Conservation (phyloP, 768 basidiomycete species). For the Lentinula raphanica region DNA sequence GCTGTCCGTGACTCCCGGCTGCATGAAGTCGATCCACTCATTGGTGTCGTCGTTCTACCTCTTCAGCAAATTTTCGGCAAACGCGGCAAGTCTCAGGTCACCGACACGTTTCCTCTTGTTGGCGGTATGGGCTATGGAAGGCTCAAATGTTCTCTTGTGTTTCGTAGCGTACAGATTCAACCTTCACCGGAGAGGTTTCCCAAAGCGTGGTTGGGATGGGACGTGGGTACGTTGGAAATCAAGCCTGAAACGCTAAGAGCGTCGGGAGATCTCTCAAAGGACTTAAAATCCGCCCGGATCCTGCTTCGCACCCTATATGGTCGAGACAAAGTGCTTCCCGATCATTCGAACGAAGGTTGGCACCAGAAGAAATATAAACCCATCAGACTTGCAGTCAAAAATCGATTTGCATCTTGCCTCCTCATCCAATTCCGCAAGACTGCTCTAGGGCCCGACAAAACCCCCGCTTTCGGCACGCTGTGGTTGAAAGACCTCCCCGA, state of each 20-base stretch:
- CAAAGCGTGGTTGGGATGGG: constrained; percentile 42
- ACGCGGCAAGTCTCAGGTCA: constrained; percentile 44
- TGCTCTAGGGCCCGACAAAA: constrained; percentile 26
- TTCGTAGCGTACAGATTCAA: constrained; percentile 58
- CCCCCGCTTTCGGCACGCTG: constrained; percentile 30
- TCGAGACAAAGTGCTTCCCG: constrained; percentile 31
- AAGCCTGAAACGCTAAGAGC: constrained; percentile 25
- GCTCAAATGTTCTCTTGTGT: constrained; percentile 58
- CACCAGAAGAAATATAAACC: constrained; percentile 20
- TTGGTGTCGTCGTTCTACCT: constrained; percentile 63
- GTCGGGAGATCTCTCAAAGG: constrained; percentile 22
- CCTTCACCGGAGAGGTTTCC: constrained; percentile 44
- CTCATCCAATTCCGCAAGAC: constrained; percentile 32
- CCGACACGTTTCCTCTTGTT: constrained; percentile 56
- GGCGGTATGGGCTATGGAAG: constrained; percentile 68
- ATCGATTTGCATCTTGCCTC: constrained; percentile 35
- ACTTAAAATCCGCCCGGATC: constrained; percentile 35
- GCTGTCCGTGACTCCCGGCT: constrained; percentile 57
- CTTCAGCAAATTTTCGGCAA: constrained; percentile 37
- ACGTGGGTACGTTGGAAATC: constrained; percentile 62
- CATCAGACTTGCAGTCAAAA: constrained; percentile 33
- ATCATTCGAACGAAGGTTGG: constrained; percentile 26
- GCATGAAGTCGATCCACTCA: constrained; percentile 59
- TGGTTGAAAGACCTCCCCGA: constrained; percentile 42
- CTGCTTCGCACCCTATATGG: constrained; percentile 32